Conservation (phyloP, 2,329 filamentous ascomycete species). For the Penicillium capsulatum region DNA sequence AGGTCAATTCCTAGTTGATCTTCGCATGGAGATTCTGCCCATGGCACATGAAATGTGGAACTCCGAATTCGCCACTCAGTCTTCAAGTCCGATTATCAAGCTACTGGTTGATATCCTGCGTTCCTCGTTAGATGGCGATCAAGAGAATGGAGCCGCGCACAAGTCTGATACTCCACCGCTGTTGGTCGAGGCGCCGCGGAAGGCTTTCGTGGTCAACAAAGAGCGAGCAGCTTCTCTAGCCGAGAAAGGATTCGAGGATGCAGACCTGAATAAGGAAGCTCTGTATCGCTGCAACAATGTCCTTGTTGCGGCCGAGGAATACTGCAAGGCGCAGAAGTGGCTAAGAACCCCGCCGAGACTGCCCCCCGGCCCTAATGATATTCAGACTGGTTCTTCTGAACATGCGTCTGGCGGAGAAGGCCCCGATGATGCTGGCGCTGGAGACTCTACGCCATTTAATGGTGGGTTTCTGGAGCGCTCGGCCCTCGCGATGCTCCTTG, state of each 20-base stretch:
- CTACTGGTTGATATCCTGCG: constrained; percentile 80
- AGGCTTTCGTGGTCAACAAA: constrained; percentile 50
- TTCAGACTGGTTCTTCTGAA: constrained; percentile 31
- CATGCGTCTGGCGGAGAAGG: constrained; percentile 28
- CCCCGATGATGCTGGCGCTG: constrained; percentile 26
- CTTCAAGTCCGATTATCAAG: constrained; percentile 70
- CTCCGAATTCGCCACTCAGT: constrained; percentile 75
- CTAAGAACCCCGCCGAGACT: constrained; percentile 59
- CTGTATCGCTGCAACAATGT: constrained; percentile 76
- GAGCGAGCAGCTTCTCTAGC: constrained; percentile 45
- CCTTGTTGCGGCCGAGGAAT: constrained; percentile 60
- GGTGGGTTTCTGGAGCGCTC: constrained; percentile 27
- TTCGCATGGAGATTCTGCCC: constrained; percentile 75
- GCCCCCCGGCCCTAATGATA: constrained; percentile 62
- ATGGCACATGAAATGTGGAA: constrained; percentile 77
- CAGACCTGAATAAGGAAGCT: constrained; percentile 69
- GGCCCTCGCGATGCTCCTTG: constrained; percentile 34
- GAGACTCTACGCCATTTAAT: constrained; percentile 27
- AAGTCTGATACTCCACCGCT: constrained; percentile 57
- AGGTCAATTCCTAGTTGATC: constrained; percentile 77
- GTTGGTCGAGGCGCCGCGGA: constrained; percentile 45
- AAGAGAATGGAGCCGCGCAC: constrained; percentile 63
- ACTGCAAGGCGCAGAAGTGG: constrained; percentile 63
- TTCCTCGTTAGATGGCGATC: constrained; percentile 70
- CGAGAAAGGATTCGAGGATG: constrained; percentile 49